phyloP scores from a whole-genome alignment of 2,329 filamentous ascomycete genomes.

The Biscogniauxia marginata region DNA sequence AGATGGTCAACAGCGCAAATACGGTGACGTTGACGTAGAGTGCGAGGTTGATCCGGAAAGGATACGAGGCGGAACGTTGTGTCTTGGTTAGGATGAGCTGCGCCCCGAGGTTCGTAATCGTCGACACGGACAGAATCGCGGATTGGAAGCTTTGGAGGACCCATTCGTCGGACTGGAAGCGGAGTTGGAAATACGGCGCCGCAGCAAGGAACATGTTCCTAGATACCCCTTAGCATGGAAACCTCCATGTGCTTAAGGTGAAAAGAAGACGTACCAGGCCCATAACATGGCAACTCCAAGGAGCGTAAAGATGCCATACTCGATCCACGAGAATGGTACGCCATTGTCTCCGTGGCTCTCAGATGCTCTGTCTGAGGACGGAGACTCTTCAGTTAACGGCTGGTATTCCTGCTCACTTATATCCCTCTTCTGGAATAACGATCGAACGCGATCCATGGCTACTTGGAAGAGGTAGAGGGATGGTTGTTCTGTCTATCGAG shows the following conservation, averaged over 20 bases:
- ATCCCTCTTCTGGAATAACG: slow-evolving; percentile 35
- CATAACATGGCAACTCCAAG: slow-evolving; percentile 93
- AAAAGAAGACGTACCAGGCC: slow-evolving; percentile 71
- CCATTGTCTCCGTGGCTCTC: slow-evolving; percentile 36
- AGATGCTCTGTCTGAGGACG: slow-evolving; percentile 13
- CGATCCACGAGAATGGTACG: slow-evolving; percentile 73
- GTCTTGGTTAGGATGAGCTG: slow-evolving; percentile 77
- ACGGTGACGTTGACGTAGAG: slow-evolving; percentile 74
- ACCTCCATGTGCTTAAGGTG: slow-evolving; percentile 11
- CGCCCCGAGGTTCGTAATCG: slow-evolving; percentile 73
- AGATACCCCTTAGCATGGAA: slow-evolving; percentile 7
- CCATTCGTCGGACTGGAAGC: slow-evolving; percentile 70
- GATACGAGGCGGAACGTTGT: slow-evolving; percentile 82
- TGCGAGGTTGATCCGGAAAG: slow-evolving; percentile 76
- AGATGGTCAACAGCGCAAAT: slow-evolving; percentile 77
- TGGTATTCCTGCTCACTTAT: slow-evolving; percentile 33
- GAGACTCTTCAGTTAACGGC: slow-evolving; percentile 32
- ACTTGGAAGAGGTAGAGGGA: background rate
- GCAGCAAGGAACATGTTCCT: slow-evolving; percentile 99
- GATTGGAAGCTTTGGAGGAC: slow-evolving; percentile 84
- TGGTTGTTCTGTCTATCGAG: background rate
- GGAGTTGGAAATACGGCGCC: slow-evolving; percentile 85
- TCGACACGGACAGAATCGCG: slow-evolving; percentile 82
- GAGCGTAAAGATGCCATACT: slow-evolving; percentile 82
- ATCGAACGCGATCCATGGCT: slow-evolving; percentile 40